Conservation (phyloP, 163 green algal genomes). For the Coccomyxa subellipsoidea region DNA sequence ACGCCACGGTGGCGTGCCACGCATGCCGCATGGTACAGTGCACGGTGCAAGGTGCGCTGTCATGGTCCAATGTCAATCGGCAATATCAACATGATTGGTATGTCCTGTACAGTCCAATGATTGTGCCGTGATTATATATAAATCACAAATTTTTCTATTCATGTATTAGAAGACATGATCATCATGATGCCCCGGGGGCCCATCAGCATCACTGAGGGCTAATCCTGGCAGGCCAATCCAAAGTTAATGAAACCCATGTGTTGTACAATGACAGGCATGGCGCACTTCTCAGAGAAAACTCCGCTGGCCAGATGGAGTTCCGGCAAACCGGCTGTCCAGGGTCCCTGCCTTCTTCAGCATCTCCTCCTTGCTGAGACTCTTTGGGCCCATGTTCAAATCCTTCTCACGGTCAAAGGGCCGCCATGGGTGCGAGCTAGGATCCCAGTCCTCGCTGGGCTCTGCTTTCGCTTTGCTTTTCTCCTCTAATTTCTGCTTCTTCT, state of each 20-base stretch:
- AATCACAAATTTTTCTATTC: too few species aligned
- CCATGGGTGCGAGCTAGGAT: conserved; percentile 51
- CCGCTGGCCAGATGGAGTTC: background rate
- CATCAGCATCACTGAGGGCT: background rate
- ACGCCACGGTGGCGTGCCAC: too few species aligned
- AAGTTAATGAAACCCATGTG: too few species aligned
- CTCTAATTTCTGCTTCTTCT: conserved; percentile 35
- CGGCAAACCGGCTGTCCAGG: conserved; percentile 22
- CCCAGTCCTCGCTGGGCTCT: background rate
- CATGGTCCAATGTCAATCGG: too few species aligned
- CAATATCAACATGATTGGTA: too few species aligned
- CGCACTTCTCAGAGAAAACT: conserved; percentile 1
- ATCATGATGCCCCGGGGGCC: too few species aligned
- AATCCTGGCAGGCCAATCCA: background rate
- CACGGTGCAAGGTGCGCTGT: too few species aligned
- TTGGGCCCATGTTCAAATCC: conserved; percentile 43
- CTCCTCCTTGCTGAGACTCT: conserved; percentile 20
- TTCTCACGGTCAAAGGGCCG: conserved; percentile 64
- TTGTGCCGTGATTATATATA: too few species aligned
- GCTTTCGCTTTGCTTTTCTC: background rate
- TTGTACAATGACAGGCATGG: too few species aligned
- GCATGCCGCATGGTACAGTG: too few species aligned
- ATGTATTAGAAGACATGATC: too few species aligned
- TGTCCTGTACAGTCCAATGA: too few species aligned
- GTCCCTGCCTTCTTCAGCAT: conserved; percentile 37